phyloP scores from a whole-genome alignment of 306 rosid genomes.

The Arachis hypogaea region DNA sequence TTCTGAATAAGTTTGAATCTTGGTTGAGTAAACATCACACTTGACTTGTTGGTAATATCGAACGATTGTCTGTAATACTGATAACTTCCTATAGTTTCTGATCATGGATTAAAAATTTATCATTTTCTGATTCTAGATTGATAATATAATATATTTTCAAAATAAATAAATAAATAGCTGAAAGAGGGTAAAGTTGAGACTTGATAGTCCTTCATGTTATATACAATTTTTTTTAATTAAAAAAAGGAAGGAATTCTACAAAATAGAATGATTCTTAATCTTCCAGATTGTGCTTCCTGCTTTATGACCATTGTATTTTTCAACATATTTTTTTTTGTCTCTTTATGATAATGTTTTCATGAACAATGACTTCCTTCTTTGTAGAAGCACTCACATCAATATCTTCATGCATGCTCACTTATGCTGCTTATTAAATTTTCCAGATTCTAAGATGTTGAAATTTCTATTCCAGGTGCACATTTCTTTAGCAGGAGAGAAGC shows the following conservation, averaged over 20 bases:
- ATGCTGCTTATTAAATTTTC: conserved; percentile 9
- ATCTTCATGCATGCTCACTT: conserved; percentile 24
- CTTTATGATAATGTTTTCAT: not conserved
- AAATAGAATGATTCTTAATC: not conserved
- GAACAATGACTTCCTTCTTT: too few species aligned
- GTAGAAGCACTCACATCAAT: not conserved
- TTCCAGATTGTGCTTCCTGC: not conserved
- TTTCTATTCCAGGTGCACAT: conserved; percentile 73
- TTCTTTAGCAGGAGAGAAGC: conserved; percentile 81
- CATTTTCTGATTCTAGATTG: too few species aligned
- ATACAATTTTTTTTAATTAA: too few species aligned
- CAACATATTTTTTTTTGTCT: not conserved
- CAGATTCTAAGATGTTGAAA: conserved; percentile 24
- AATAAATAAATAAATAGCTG: too few species aligned
- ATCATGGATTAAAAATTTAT: too few species aligned
- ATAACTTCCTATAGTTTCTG: not conserved
- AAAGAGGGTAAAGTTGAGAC: too few species aligned
- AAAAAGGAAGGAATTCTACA: too few species aligned
- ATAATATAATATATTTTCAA: too few species aligned
- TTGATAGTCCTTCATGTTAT: too few species aligned
- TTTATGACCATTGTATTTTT: not conserved
- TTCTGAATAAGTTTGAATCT: not conserved
- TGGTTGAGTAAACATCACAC: conserved; percentile 1
- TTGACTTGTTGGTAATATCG: not conserved
- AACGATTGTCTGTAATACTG: not conserved